These are phyloP conservation scores for Yarrowia deformans DNA, from an alignment of 805 yeast genomes.

Conservation along the genomic window DNA sequence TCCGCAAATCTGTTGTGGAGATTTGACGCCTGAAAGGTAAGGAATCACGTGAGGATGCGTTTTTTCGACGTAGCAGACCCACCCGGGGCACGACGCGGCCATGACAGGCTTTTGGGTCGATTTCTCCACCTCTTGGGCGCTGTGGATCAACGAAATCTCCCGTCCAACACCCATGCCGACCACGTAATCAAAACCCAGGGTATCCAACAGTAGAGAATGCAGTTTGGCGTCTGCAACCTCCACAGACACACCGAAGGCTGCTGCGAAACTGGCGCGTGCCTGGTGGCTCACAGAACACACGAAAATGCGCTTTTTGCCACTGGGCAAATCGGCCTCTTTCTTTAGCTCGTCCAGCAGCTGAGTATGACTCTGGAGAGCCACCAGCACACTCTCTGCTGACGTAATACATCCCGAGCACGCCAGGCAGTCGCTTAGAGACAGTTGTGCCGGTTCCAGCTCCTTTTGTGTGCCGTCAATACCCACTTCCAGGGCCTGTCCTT, in stretches of 20 bases:
- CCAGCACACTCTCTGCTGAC: slow-evolving; percentile 92
- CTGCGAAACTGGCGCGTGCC: slow-evolving; percentile 79
- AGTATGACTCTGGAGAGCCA: slow-evolving; percentile 87
- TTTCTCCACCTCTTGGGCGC: slow-evolving; percentile 55
- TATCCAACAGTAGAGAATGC: slow-evolving; percentile 62
- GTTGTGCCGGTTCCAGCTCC: slow-evolving; percentile 80
- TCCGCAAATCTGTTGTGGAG: slow-evolving; percentile 96
- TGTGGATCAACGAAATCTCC: slow-evolving; percentile 61
- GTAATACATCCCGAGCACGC: slow-evolving; percentile 98
- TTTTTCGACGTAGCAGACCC: slow-evolving; percentile 94
- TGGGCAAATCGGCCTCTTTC: slow-evolving; percentile 41
- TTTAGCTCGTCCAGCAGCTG: slow-evolving; percentile 71
- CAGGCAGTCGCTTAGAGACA: slow-evolving; percentile 87
- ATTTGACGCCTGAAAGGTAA: slow-evolving; percentile 72
- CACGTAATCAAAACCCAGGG: slow-evolving; percentile 72
- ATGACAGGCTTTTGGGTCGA: slow-evolving; percentile 58
- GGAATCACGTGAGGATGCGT: slow-evolving; percentile 88
- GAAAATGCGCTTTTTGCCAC: slow-evolving; percentile 51
- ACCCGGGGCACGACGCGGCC: slow-evolving; percentile 90
- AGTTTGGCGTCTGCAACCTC: slow-evolving; percentile 68
- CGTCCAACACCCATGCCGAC: slow-evolving; percentile 89
- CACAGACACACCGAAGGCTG: slow-evolving; percentile 63
- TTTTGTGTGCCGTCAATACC: slow-evolving; percentile 56
- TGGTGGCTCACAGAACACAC: slow-evolving; percentile 88
- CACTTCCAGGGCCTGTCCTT: slow-evolving; percentile 72